Evolutionary conservation across 768 basidiomycete species (phyloP).

Genomic region (Termitomyces sp.): DNA sequence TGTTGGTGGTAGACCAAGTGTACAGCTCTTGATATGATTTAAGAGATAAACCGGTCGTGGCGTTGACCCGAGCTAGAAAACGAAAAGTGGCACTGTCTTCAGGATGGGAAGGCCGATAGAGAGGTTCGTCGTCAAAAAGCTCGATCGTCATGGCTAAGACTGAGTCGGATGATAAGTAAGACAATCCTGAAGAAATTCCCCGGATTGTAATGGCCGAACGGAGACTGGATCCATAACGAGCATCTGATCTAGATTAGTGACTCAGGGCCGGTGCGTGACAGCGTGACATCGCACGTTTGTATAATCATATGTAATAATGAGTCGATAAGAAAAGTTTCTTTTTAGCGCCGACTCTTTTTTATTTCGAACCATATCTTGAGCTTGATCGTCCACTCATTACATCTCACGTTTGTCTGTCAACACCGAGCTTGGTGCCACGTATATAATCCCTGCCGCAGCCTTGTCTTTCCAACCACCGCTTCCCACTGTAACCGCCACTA

Average conservation of each 20-base stretch:
- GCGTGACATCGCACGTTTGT: constrained; percentile 24
- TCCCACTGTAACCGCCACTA: constrained; percentile 7
- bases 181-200: constrained; percentile 1
- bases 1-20: constrained; percentile 56
- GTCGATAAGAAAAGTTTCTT: constrained; percentile 10
- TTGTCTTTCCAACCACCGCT: constrained; percentile 9
- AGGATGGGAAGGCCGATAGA: constrained; percentile 41
- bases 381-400: constrained; percentile 7
- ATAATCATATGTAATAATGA: constrained; percentile 5
- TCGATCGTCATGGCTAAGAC: constrained; percentile 7
- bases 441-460: constrained; percentile 1
- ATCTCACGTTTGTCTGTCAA: constrained; percentile 27
- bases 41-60: constrained; percentile 38
- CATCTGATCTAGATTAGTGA: constrained; percentile 1
- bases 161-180: background rate
- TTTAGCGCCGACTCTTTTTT: constrained; percentile 4
- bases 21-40: constrained; percentile 61
- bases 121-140: constrained; percentile 22
- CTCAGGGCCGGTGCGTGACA: constrained; percentile 7
- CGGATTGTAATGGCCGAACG: background rate
- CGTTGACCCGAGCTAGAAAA: constrained; percentile 51
- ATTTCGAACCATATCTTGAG: constrained; percentile 1
- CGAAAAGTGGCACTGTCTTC: constrained; percentile 41
- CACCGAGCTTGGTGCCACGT: constrained; percentile 13
- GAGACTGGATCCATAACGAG: constrained; percentile 1